Base-by-base conservation (phyloP, 371 early-diverging fungal genomes). In the Syncephalastrum monosporum region DNA sequence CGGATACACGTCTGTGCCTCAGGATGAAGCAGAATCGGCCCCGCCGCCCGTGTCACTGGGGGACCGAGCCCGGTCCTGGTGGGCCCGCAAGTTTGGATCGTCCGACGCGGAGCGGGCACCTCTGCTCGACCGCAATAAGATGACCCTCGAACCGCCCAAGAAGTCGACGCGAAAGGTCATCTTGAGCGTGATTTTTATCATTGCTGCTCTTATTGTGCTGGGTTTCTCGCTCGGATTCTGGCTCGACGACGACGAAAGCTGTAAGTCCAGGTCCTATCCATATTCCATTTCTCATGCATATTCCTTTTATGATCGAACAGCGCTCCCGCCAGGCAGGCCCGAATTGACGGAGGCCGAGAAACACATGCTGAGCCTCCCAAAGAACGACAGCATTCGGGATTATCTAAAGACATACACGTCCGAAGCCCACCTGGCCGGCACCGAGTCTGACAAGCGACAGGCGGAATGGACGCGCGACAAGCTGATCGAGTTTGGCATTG, bases 401-500 rank as follows among this genome's bases (percentile, higher is more conserved):
- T 61, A 71, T 46, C 69, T 82, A 1, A 49, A 63, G 16, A 61
- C 76, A 53, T 86, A 83, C 53, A 69, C 83, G 8, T 81, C 83
- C 0, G 73, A 72, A 25, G 60, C 78, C 5, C 82, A 81, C 52
- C 59, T 82, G 13, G 86, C 82, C 7, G 84, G 83, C 7, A 66
- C 71, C 46, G 55, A 57, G 8, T 46, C 48, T 38, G 81, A 84
- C 53, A 52, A 62, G 21, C 61, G 64, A 3, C 74, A 74, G 42
- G 87, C 84, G 13, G 65, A 65, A 16, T 84, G 82, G 72, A 88
- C 89, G 2, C 65, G 65, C 5, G 76, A 81, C 33, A 66, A 77
- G 44, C 81, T 80, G 42, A 48, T 53, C 16, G 64, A 70, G 27
- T 82, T 72, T 55, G 88, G 88, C 13, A 59, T 88, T 41, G 50